Evolutionary conservation across 306 rosid species (phyloP).

Genomic region (Prinsepia uniflora): DNA sequence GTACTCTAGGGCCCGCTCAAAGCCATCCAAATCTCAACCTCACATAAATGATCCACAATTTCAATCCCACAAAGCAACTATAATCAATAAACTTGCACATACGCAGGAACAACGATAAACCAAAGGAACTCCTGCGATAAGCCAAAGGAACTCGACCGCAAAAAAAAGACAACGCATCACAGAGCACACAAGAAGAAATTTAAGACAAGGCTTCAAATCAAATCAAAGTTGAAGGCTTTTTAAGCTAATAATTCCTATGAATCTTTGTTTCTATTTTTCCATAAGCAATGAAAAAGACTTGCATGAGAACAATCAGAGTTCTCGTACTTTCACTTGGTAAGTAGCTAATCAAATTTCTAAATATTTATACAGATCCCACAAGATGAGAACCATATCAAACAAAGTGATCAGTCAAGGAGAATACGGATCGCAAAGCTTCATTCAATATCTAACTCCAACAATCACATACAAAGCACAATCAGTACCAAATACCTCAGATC

Average conservation of each 20-base stretch:
- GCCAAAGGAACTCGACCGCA: too few species aligned
- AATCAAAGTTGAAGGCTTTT: too few species aligned
- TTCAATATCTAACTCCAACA: constrained; percentile 30
- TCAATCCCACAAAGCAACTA: constrained; percentile 9
- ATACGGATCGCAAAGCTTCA: neutral
- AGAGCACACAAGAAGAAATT: neutral
- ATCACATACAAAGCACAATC: neutral
- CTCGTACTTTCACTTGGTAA: neutral
- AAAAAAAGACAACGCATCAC: neutral
- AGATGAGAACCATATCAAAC: constrained; percentile 26
- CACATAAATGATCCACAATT: constrained; percentile 7
- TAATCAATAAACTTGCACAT: constrained; percentile 11
- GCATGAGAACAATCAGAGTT: neutral
- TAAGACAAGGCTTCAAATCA: too few species aligned
- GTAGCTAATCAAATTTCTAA: neutral
- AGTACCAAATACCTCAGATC: constrained; percentile 37
- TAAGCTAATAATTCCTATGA: neutral
- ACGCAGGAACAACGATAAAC: neutral
- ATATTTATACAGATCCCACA: constrained; percentile 12
- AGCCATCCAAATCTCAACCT: constrained; percentile 2
- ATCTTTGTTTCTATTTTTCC: neutral
- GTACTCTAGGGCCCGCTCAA: neutral
- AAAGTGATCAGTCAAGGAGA: neutral
- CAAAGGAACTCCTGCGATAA: neutral
- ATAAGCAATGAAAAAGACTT: neutral